Percentiles rank a stretch among this genome's conserved stretches.
These are phyloP conservation scores for Penicillium antarcticum DNA, from an alignment of 495 filamentous ascomycete species.

Conservation along the genomic window DNA sequence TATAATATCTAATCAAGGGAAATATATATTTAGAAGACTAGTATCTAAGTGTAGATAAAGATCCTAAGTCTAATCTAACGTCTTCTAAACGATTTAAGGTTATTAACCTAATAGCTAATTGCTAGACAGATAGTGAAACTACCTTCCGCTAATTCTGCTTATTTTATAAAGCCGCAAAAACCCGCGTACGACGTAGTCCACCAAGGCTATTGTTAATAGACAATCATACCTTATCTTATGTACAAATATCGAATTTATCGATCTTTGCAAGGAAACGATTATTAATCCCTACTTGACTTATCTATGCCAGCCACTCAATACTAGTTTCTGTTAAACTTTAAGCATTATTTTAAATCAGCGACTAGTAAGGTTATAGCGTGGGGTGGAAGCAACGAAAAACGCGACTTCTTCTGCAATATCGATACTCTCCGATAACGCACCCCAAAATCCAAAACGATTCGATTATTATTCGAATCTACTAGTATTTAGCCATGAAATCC, in stretches of 20 bases:
- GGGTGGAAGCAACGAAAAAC: no score
- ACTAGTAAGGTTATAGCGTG: no score
- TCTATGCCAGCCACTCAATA: no score
- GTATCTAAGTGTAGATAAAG: neutral
- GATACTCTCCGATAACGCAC: no score
- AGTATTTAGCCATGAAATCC: no score
- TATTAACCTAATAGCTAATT: neutral
- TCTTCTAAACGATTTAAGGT: neutral
- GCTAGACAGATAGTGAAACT: neutral
- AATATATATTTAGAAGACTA: neutral
- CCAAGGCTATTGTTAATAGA: neutral
- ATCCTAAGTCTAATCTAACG: no score
- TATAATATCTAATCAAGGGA: neutral
- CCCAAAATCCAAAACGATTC: no score
- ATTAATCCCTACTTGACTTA: no score
- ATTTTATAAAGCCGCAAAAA: neutral
- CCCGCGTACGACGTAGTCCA: neutral
- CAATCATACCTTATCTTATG: neutral
- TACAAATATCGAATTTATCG: neutral
- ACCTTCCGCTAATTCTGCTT: neutral
- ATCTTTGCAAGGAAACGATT: neutral
- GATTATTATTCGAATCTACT: no score
- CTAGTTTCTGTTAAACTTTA: no score
- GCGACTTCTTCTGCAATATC: no score
- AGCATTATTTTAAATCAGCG: no score